These are phyloP conservation scores for Monosporascus sp. DNA, from an alignment of 2,329 filamentous ascomycete species.

Conservation along the genomic window DNA sequence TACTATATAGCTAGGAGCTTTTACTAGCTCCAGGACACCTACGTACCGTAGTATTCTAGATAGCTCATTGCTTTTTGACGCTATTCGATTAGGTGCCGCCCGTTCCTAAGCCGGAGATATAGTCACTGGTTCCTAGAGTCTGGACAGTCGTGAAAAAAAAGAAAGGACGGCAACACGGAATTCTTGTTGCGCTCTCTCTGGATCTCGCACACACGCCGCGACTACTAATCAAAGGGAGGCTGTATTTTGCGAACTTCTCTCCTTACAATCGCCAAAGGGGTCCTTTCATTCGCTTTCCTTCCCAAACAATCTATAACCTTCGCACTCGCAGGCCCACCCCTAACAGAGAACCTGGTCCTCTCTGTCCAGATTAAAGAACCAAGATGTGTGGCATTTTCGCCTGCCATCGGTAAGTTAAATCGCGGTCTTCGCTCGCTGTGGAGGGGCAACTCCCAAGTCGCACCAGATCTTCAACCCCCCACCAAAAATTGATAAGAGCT, in stretches of 20 bases:
- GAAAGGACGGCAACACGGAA: background rate
- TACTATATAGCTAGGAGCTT: no score
- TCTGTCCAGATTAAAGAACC: constrained; percentile 25
- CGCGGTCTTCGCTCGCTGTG: constrained; percentile 17
- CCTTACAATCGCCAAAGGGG: no score
- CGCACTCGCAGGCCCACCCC: no score
- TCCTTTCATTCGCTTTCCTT: background rate
- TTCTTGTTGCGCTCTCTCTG: background rate
- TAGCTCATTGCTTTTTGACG: no score
- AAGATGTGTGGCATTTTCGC: constrained; percentile 97
- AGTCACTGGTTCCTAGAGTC: no score
- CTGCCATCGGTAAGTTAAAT: constrained; percentile 70
- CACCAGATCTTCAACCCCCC: constrained; percentile 27
- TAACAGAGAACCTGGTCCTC: background rate
- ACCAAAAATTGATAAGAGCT: constrained; percentile 4
- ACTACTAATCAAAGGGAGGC: background rate
- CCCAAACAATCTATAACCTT: background rate
- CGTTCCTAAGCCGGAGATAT: no score
- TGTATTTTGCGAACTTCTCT: no score
- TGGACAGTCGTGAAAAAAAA: background rate
- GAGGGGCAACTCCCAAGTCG: constrained; percentile 31
- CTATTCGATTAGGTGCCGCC: no score
- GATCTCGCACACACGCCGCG: background rate
- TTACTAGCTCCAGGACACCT: no score
- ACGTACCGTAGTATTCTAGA: no score